These are phyloP conservation scores for Boletus patriciae DNA, from an alignment of 768 basidiomycete genomes.

Conservation along the genomic window DNA sequence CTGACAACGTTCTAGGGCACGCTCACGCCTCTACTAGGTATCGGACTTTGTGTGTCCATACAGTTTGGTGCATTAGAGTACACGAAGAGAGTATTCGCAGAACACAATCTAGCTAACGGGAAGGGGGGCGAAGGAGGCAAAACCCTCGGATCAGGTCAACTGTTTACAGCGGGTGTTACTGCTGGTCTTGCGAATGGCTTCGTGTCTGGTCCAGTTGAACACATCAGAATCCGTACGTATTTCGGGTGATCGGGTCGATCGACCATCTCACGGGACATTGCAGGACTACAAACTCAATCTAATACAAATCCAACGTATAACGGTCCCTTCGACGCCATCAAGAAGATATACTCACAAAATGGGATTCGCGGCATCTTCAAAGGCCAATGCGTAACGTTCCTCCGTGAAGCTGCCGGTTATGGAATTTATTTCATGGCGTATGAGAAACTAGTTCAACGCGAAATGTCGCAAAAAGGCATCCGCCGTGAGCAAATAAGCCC, in stretches of 20 bases:
- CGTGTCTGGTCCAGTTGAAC: conserved; percentile 95
- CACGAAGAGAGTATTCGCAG: conserved; percentile 75
- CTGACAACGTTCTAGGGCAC: conserved; percentile 62
- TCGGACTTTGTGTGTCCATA: conserved; percentile 93
- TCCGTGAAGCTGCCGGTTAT: conserved; percentile 80
- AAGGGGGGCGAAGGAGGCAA: conserved; percentile 66
- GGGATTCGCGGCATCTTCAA: conserved; percentile 90
- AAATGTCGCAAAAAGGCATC: conserved; percentile 73
- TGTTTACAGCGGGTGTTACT: conserved; percentile 73
- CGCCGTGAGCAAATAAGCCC: conserved; percentile 75
- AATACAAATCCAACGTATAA: conserved; percentile 70
- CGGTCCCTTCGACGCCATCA: conserved; percentile 87
- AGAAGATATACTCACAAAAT: conserved; percentile 72
- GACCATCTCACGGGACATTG: conserved; percentile 4
- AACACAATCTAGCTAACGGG: conserved; percentile 57
- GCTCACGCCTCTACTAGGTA: conserved; percentile 84
- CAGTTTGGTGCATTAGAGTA: conserved; percentile 91
- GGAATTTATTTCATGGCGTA: conserved; percentile 90
- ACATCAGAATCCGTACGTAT: conserved; percentile 73
- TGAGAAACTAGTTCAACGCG: conserved; percentile 86
- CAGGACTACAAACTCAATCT: conserved; percentile 91
- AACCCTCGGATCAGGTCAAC: conserved; percentile 58
- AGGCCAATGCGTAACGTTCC: conserved; percentile 86
- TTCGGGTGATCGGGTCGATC: not conserved
- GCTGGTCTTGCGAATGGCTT: conserved; percentile 91